A percentile compares a stretch with the other conserved stretches of the same genome.
Evolutionary conservation across 2,329 filamentous ascomycete species (phyloP).

Genomic region (Chaetomiaceae sp.): DNA sequence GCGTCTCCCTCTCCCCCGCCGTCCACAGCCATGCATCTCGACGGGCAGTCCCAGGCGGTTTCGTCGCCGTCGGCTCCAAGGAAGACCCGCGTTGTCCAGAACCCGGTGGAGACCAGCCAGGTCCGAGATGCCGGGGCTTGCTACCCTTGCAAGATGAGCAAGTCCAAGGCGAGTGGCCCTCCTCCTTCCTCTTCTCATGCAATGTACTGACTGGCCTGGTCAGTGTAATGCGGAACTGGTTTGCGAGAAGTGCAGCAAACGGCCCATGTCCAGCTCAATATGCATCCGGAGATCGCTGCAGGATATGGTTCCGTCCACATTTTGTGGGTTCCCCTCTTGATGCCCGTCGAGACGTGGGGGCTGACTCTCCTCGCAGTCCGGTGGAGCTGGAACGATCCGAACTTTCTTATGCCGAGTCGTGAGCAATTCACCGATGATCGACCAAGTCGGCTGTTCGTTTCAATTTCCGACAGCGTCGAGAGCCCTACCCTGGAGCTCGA

Average conservation of each 20-base stretch:
- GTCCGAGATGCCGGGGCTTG: constrained; percentile 48
- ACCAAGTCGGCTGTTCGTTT: constrained; percentile 3
- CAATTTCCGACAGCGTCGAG: constrained; percentile 7
- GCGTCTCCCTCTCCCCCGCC: not conserved
- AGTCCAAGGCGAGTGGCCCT: constrained; percentile 40
- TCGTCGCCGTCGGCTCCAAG: constrained; percentile 6
- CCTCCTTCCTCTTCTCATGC: not conserved
- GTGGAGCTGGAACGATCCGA: constrained; percentile 16
- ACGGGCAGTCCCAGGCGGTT: not conserved
- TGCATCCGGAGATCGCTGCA: constrained; percentile 13
- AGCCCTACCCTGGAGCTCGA: constrained; percentile 10
- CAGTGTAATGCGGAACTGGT: constrained; percentile 10
- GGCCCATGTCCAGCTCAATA: not conserved
- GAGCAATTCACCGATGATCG: constrained; percentile 2
- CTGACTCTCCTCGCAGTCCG: constrained; percentile 12
- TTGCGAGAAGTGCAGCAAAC: constrained; percentile 10
- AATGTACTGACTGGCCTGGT: constrained; percentile 16
- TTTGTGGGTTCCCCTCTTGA: constrained; percentile 9
- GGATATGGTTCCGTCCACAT: not conserved
- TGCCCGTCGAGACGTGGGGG: not conserved
- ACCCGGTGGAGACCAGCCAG: constrained; percentile 44
- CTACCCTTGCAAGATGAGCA: constrained; percentile 44
- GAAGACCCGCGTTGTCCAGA: constrained; percentile 21
- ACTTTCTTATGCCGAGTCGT: not conserved
- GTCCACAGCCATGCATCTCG: constrained; percentile 9